phyloP scores from a whole-genome alignment of 2,329 filamentous ascomycete genomes.

The Penicillium sp. region DNA sequence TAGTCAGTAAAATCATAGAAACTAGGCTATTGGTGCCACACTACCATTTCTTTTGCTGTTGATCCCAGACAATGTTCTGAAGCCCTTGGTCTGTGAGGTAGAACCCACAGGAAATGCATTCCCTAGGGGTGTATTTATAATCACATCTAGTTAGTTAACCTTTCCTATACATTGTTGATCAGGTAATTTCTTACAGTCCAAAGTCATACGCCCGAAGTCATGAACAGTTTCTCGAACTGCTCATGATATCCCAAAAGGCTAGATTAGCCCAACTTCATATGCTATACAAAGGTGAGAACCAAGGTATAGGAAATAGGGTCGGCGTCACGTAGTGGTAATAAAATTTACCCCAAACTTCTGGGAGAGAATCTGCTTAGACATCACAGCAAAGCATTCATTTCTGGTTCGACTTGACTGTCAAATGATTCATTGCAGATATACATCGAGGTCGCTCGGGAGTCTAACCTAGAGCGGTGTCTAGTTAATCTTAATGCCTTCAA shows the following conservation, averaged over 20 bases:
- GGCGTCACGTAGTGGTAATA: slow-evolving; percentile 33
- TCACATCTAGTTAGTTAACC: too few species aligned
- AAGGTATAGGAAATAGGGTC: not conserved
- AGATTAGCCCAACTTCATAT: slow-evolving; percentile 60
- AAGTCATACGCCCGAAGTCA: too few species aligned
- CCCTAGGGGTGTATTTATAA: too few species aligned
- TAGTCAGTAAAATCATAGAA: not conserved
- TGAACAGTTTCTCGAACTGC: slow-evolving; percentile 25
- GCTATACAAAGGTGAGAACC: slow-evolving; percentile 2
- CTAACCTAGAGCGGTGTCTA: not conserved
- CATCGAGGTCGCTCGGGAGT: not conserved
- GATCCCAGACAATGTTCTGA: not conserved
- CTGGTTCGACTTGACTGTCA: slow-evolving; percentile 59
- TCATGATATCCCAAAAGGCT: slow-evolving; percentile 65
- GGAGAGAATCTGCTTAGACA: slow-evolving; percentile 61
- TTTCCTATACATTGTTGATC: too few species aligned
- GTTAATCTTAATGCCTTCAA: slow-evolving; percentile 5
- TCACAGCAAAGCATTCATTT: slow-evolving; percentile 71
- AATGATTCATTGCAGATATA: slow-evolving; percentile 34
- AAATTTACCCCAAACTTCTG: too few species aligned
- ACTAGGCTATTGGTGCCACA: not conserved
- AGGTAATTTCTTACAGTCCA: too few species aligned
- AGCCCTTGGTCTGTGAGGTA: too few species aligned
- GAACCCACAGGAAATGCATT: too few species aligned
- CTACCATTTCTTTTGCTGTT: not conserved